phyloP scores from a whole-genome alignment of 345 rosid genomes.

The Populus davidiana region DNA sequence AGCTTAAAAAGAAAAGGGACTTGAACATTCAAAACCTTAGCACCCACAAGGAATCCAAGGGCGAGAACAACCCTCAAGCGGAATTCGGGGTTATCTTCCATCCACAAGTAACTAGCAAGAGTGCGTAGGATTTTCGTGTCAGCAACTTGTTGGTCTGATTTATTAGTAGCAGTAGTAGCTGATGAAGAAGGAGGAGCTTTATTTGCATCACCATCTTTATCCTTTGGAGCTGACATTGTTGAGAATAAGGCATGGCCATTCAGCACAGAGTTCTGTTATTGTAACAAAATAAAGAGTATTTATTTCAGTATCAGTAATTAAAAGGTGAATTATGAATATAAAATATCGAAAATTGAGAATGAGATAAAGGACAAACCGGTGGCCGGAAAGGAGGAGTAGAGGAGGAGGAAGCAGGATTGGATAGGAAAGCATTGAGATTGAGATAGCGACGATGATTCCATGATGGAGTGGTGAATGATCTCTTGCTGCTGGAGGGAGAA shows the following conservation, averaged over 20 bases:
- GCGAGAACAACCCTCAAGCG: conserved; percentile 80
- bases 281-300: neutral
- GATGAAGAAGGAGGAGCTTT: conserved; percentile 15
- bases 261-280: conserved; percentile 32
- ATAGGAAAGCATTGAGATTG: neutral
- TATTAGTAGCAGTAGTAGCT: neutral
- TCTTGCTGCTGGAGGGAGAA: neutral
- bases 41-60: conserved; percentile 79
- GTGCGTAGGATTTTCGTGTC: conserved; percentile 75
- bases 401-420: neutral
- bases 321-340: neutral
- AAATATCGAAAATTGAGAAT: neutral
- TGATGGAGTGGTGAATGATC: neutral
- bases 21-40: conserved; percentile 86
- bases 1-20: conserved; percentile 92
- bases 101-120: conserved; percentile 81
- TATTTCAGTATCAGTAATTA: too few species aligned
- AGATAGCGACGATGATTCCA: neutral
- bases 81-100: conserved; percentile 78
- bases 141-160: conserved; percentile 29
- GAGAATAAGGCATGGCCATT: conserved; percentile 45
- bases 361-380: conserved; percentile 5
- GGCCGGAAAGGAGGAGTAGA: neutral
- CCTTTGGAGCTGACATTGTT: conserved; percentile 27
- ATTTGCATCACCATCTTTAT: conserved; percentile 10